Base-by-base conservation (phyloP, 495 filamentous ascomycete genomes). In the Hypoxylon crocopeplum region DNA sequence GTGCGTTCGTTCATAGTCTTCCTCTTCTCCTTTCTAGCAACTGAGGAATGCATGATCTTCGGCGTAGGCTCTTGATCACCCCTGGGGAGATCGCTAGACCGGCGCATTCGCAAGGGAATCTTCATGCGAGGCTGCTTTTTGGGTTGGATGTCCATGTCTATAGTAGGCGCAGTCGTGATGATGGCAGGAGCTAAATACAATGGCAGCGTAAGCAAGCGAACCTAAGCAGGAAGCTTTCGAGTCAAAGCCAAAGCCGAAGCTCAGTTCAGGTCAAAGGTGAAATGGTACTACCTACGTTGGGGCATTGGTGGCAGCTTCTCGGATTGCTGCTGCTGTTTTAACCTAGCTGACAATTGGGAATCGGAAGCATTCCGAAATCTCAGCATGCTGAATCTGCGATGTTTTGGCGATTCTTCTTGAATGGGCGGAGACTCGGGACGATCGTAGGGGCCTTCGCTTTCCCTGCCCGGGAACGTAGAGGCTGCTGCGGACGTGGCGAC, bases 361-460 rank as follows among this genome's bases (percentile, higher is more conserved):
- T 98, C 94, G 12, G 93, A 97, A 40, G 91, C 92, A 84, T 97
- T 90, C 41, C 93, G 87, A 67, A 96, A 88, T 70, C 88, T 91
- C 74, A 96, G 82, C 75, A 97, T 86, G 69, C 88, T 94, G 70
- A 97, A 97, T 27, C 93, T 87, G 55, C 87, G 81, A 69, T 83
- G 76, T 52, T 76, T 84, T 2, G 74, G 69, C 16, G 69, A 78
- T 62, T 81, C 76, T 20, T 79, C 77, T 58, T 79, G 76, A 24
- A 77, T 58, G 2, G 72, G 67, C 8, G 73, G 74, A 1, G 74
- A 73, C 10, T 59, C 65, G 1, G 74, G 66, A 19, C 71, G 70
- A 50, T 67, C 68, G 30, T 63, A 61, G 37, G 65, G 64, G 47
- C 72, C 63, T 54, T 69, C 55, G 62, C 66, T 72, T 24, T 67